Evolutionary conservation across 2,329 filamentous ascomycete species (phyloP), one percentile per base, ranked within the genome.

Genomic region (Epichloe hybrida): DNA sequence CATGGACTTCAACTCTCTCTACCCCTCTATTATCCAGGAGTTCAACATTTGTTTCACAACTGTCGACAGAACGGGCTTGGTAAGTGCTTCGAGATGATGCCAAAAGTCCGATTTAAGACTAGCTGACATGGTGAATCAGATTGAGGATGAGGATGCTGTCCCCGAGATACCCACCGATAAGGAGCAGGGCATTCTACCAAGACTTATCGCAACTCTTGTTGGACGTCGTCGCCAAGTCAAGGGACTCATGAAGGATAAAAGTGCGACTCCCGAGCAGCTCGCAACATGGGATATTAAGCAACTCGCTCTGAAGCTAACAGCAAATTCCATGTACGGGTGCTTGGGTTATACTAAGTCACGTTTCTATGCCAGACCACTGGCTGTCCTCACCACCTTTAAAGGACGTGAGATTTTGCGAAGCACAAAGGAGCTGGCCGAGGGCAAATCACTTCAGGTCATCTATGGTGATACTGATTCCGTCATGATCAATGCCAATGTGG

Each of bases 21-120:
- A 98, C 62, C 93, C 93, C 35, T 96, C 88, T 63, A 97, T 98
- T 62, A 98, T 98, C 54, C 94, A 98, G 64, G 94, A 98, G 75
- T 98, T 83, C 72, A 98, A 98, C 69, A 98, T 98, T 59, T 98
- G 94, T 73, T 98, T 98, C 69, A 98, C 93, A 2, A 98, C 94
- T 0, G 89, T 98, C 6, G 87, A 97, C 54, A 78, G 93, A 59
- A 74, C 79, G 40, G 73, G 79, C 54, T 70, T 84, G 59, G 85
- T 88, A 77, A 72, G 81, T 68, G 21, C 23, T 45, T 40, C 40
- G 13, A 8, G 12, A 17, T 13, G 15, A 20, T 15, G 9, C 12
- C 9, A 11, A 8, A 39, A 31, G 27, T 31, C 31, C 9, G n/a
- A 2, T 0, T 6, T 7, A 21, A 47, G 11, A 37, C 65, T 72